phyloP scores from a whole-genome alignment of 2,329 filamentous ascomycete genomes.

The Lachnellula arida region DNA sequence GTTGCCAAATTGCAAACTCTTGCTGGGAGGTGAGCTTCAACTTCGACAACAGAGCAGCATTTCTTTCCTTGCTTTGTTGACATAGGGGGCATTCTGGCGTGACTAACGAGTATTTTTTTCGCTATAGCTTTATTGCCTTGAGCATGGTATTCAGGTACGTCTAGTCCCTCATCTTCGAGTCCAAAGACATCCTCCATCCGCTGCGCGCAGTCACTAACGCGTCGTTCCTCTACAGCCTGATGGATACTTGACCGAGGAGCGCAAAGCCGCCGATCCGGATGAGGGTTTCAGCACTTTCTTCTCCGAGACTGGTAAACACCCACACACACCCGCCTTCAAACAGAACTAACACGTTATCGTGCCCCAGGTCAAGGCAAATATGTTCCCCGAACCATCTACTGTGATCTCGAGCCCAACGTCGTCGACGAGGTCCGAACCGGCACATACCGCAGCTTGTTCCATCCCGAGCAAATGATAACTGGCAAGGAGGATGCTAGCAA shows the following conservation, averaged over 20 bases:
- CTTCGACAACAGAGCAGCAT: conserved; percentile 27
- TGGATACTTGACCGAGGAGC: conserved; percentile 97
- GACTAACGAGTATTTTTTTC: conserved; percentile 29
- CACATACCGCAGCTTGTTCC: conserved; percentile 92
- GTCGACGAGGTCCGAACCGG: conserved; percentile 99
- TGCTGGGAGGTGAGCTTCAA: conserved; percentile 93
- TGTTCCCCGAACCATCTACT: conserved; percentile 97
- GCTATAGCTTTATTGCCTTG: conserved; percentile 93
- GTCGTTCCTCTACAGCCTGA: conserved; percentile 64
- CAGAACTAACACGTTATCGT: conserved; percentile 27
- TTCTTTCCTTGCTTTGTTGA: conserved; percentile 4
- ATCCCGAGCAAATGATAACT: conserved; percentile 99
- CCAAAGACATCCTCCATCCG: not conserved
- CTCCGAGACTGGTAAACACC: conserved; percentile 86
- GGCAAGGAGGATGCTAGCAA: conserved; percentile 99
- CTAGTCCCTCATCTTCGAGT: conserved; percentile 9
- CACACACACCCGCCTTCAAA: conserved; percentile 12
- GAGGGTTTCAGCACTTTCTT: conserved; percentile 99
- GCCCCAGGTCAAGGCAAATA: conserved; percentile 90
- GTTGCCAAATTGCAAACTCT: conserved; percentile 99
- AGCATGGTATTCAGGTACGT: conserved; percentile 97
- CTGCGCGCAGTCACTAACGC: conserved; percentile 30
- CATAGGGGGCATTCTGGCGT: conserved; percentile 6
- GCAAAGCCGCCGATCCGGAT: conserved; percentile 87
- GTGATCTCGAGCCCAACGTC: conserved; percentile 99